phyloP scores from a whole-genome alignment of 2,329 filamentous ascomycete species.

The Chrysoporthe puriensis region DNA sequence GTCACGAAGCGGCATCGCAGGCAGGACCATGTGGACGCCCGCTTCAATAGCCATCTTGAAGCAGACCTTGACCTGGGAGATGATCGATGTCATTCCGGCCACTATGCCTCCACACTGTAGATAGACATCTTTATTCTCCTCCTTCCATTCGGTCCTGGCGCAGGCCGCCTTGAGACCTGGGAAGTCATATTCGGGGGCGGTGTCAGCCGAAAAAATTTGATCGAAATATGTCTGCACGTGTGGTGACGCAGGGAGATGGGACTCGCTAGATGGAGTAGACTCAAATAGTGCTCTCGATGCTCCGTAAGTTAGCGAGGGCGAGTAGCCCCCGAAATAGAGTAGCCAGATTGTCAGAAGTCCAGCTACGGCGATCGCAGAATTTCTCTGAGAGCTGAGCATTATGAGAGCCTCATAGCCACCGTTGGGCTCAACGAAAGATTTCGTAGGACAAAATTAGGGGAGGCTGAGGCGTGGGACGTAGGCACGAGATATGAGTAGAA shows the following conservation, averaged over 20 bases:
- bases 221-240: constrained; percentile 37
- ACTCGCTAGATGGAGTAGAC: not conserved
- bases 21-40: constrained; percentile 34
- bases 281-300: not conserved
- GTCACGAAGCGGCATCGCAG: constrained; percentile 36
- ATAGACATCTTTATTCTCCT: constrained; percentile 32
- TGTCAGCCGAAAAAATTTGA: constrained; percentile 36
- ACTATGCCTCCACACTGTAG: constrained; percentile 36
- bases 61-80: constrained; percentile 38
- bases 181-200: constrained; percentile 32
- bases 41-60: constrained; percentile 38
- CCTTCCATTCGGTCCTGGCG: constrained; percentile 25
- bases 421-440: not conserved
- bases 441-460: not conserved
- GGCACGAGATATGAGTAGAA: too few relatives aligned
- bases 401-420: constrained; percentile 3
- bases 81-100: constrained; percentile 37
- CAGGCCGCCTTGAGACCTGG: constrained; percentile 30
- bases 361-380: not conserved
- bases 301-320: not conserved
- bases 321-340: constrained; percentile 12
- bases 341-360: not conserved
- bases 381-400: not conserved
- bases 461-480: not conserved
- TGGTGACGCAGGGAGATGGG: not conserved